phyloP scores from a whole-genome alignment of 495 filamentous ascomycete species.

The Hypoxylon crocopeplum region DNA sequence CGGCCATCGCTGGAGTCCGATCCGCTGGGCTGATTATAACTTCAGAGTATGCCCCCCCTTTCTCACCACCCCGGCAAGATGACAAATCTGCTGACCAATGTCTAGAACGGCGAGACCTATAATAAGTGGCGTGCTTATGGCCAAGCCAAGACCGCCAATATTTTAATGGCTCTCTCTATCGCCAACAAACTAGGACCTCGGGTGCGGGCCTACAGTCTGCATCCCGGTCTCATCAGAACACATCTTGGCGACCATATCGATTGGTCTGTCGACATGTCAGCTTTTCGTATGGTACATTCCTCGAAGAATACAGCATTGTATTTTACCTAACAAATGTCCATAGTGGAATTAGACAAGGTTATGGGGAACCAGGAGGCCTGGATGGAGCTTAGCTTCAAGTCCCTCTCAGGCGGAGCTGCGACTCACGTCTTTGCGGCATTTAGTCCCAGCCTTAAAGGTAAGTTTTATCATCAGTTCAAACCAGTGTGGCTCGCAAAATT shows the following conservation, averaged over 20 bases:
- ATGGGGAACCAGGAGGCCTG: constrained; percentile 39
- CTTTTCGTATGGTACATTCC: constrained; percentile 23
- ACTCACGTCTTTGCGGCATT: constrained; percentile 57
- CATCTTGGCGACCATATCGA: constrained; percentile 43
- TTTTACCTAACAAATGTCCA: not conserved
- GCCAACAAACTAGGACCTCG: constrained; percentile 47
- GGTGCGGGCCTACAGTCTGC: constrained; percentile 47
- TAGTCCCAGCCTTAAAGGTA: constrained; percentile 47
- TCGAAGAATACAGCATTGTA: not conserved
- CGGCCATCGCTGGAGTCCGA: constrained; percentile 52
- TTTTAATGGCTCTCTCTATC: constrained; percentile 55
- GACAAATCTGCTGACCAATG: constrained; percentile 4
- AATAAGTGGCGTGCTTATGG: constrained; percentile 48
- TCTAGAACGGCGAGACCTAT: constrained; percentile 55
- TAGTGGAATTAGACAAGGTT: not conserved
- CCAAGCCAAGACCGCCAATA: constrained; percentile 52
- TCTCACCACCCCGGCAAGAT: not conserved
- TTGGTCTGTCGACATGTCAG: constrained; percentile 25
- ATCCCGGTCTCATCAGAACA: constrained; percentile 52
- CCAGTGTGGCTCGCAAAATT: too few relatives aligned
- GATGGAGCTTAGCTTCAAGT: constrained; percentile 44
- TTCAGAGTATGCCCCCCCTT: constrained; percentile 2
- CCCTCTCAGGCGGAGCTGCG: constrained; percentile 47
- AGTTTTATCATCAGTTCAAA: not conserved
- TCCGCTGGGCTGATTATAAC: constrained; percentile 56